phyloP scores from a whole-genome alignment of 805 yeast species.

The Wickerhamiella brachini region DNA sequence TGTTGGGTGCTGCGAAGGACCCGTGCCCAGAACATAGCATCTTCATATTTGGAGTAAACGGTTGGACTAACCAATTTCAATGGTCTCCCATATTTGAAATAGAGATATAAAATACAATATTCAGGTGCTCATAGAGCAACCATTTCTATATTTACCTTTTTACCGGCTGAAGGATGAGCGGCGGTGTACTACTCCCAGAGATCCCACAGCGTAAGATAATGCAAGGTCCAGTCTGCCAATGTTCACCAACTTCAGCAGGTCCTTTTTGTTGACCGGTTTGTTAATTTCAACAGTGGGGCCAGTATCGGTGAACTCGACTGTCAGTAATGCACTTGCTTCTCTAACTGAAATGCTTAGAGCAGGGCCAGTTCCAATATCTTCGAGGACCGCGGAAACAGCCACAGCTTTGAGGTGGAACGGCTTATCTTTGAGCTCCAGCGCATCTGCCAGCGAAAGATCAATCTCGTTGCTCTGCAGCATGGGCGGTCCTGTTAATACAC shows the following conservation, averaged over 20 bases:
- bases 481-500: conserved; percentile 11
- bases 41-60: too few species aligned
- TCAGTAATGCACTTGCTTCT: conserved; percentile 5
- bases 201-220: conserved; percentile 11
- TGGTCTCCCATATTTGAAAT: too few species aligned
- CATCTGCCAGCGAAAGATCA: conserved; percentile 19
- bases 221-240: conserved; percentile 13
- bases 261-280: conserved; percentile 11
- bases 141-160: too few species aligned
- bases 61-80: too few species aligned
- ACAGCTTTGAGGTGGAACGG: conserved; percentile 8
- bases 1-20: too few species aligned
- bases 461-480: conserved; percentile 6
- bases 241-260: conserved; percentile 7
- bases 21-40: too few species aligned
- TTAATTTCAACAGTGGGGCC: conserved; percentile 1
- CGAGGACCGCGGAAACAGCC: conserved; percentile 6
- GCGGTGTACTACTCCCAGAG: conserved; percentile 10
- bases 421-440: conserved; percentile 13
- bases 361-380: background rate
- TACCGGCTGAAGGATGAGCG: conserved; percentile 1
- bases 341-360: conserved; percentile 4
- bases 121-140: too few species aligned
- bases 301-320: background rate
- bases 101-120: too few species aligned